phyloP scores from a whole-genome alignment of 139 green algal species.

The Raphidocelis subcapitata region DNA sequence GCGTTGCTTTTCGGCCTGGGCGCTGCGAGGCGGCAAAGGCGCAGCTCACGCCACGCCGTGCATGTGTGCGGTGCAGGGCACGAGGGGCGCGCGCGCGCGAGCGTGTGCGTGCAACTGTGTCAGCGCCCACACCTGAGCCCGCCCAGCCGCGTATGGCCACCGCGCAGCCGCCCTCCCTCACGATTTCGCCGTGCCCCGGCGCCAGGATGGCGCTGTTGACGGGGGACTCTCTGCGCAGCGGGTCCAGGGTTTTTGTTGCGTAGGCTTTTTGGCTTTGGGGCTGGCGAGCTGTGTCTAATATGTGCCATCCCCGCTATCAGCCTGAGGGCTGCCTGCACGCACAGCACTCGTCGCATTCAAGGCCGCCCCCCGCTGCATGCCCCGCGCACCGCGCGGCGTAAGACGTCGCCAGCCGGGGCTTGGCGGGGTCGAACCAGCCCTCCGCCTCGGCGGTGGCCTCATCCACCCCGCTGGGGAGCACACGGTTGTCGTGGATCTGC shows the following conservation, averaged over 20 bases:
- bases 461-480: slow-evolving; percentile 89
- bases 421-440: slow-evolving; percentile 36
- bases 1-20: neutral
- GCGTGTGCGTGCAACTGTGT: neutral
- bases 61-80: slow-evolving; percentile 82
- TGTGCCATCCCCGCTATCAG: too few species aligned
- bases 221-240: slow-evolving; percentile 97
- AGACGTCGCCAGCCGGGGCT: neutral
- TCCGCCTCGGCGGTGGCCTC: slow-evolving; percentile 77
- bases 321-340: too few species aligned
- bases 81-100: slow-evolving; percentile 19
- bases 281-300: too few species aligned
- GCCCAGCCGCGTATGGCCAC: neutral
- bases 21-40: neutral
- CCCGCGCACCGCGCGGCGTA: slow-evolving; percentile 81
- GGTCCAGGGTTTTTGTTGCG: too few species aligned
- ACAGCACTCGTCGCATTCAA: too few species aligned
- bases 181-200: slow-evolving; percentile 84
- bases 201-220: slow-evolving; percentile 88
- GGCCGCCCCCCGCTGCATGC: too few species aligned
- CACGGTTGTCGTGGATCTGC: slow-evolving; percentile 95
- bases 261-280: too few species aligned
- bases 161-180: slow-evolving; percentile 44
- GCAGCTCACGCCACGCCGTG: slow-evolving; percentile 18
- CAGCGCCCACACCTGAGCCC: neutral